phyloP scores from a whole-genome alignment of 2,329 filamentous ascomycete species.

The Madurella mycetomatis region DNA sequence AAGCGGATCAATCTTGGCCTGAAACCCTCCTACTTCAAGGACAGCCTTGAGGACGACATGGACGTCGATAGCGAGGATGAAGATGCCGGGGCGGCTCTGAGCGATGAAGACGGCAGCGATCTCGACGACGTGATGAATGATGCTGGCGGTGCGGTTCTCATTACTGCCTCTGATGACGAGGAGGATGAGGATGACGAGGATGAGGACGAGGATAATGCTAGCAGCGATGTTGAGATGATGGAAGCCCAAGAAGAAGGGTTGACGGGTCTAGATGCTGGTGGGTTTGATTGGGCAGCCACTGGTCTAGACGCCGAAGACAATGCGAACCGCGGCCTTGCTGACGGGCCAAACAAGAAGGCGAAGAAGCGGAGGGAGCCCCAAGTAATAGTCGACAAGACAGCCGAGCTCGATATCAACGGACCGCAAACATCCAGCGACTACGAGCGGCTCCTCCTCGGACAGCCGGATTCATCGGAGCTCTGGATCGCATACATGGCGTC shows the following conservation, averaged over 20 bases:
- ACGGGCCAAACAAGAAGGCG: constrained; percentile 49
- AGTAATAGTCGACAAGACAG: constrained; percentile 83
- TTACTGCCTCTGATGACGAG: constrained; percentile 31
- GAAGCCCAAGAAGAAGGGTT: constrained; percentile 35
- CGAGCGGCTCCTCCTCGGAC: constrained; percentile 84
- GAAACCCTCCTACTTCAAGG: constrained; percentile 85
- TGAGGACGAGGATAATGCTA: constrained; percentile 31
- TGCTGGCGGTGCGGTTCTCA: constrained; percentile 36
- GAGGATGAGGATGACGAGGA: constrained; percentile 32
- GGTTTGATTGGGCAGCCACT: constrained; percentile 84
- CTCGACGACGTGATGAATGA: constrained; percentile 38
- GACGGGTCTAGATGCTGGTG: constrained; percentile 63
- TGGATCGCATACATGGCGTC: constrained; percentile 99
- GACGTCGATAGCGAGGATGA: constrained; percentile 36
- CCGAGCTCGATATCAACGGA: constrained; percentile 82
- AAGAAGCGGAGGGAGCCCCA: constrained; percentile 73
- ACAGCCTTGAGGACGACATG: constrained; percentile 46
- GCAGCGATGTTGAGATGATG: constrained; percentile 42
- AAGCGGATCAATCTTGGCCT: constrained; percentile 83
- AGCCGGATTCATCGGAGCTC: constrained; percentile 86
- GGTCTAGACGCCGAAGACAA: constrained; percentile 50
- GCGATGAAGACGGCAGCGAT: constrained; percentile 33
- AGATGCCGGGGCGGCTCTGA: constrained; percentile 43
- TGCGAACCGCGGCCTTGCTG: constrained; percentile 49
- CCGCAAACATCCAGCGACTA: constrained; percentile 89